Evolutionary conservation across 2,329 filamentous ascomycete genomes (phyloP), one percentile per base, ranked within the genome.

Genomic region (Shiraia sp.): DNA sequence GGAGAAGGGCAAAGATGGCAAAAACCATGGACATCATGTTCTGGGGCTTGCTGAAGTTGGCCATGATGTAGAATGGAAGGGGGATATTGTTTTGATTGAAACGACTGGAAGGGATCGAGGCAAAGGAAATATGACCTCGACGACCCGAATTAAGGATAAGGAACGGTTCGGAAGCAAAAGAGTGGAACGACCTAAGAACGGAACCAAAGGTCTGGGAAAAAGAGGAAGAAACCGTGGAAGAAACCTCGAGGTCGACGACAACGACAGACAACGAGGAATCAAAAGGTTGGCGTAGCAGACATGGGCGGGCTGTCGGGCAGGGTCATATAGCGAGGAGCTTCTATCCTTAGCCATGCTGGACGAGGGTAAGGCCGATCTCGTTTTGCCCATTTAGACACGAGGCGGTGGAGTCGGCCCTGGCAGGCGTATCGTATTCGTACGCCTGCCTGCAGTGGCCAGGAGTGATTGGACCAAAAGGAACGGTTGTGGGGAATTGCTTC

Each of bases 1-100:
- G 65, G 42, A 67, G 53, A 35, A 68, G 49, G 36, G 66, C 44
- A 34, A 69, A 52, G 31, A 68, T 41, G 14, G 61, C 54, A 45
- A 69, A 52, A 40, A 69, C 39, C 53, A 63, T 61, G 55, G 61
- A 51, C 51, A 66, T 51, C 36, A 66, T 50, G 54, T 51, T 57
- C 40, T 53, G 40, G 27, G 64, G 63, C 48, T 67, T 68, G 59
- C 65, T 68, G 49, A 58, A 61, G 57, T 51, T 57, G 25, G 59
- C 65, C 65, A 69, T 69, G 33, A 10, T 51, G 40, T 19, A 36
- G 40, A 43, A 42, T 24, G 42, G 36, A 23, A 36, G 36, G 42
- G 30, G 26, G 40, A 39, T 37, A 40, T 48, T 44, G 16, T 36
- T 29, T 25, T 31, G 22, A 26, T 19, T 26, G 36, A 33, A 49